Evolutionary conservation across 768 basidiomycete genomes (phyloP).

Genomic region (Termitomyces sp.): DNA sequence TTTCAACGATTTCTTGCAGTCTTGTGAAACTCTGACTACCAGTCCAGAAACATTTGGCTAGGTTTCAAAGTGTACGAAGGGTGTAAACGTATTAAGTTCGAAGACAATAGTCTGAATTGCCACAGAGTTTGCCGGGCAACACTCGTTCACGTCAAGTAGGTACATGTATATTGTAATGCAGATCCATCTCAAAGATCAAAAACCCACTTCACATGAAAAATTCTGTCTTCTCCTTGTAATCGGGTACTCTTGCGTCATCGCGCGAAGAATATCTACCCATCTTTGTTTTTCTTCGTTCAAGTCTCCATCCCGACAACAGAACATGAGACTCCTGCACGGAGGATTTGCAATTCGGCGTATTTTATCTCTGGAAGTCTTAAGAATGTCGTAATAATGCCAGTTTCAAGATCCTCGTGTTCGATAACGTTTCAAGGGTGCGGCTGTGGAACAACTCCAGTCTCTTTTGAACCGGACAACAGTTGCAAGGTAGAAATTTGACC

Average conservation of each 20-base stretch:
- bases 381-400: constrained; percentile 40
- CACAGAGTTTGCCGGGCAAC: constrained; percentile 54
- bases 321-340: constrained; percentile 39
- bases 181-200: constrained; percentile 45
- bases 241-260: constrained; percentile 38
- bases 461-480: constrained; percentile 48
- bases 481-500: constrained; percentile 33
- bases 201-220: too few species aligned
- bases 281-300: constrained; percentile 23
- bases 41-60: constrained; percentile 45
- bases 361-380: constrained; percentile 42
- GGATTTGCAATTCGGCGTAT: constrained; percentile 34
- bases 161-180: constrained; percentile 31
- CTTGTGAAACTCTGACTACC: constrained; percentile 35
- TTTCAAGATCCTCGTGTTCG: constrained; percentile 21
- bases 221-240: too few species aligned
- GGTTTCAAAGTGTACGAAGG: constrained; percentile 31
- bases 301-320: constrained; percentile 48
- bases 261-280: constrained; percentile 39
- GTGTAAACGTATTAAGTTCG: constrained; percentile 52
- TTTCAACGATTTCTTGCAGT: constrained; percentile 30
- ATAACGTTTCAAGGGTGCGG: constrained; percentile 29
- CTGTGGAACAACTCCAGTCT: constrained; percentile 34
- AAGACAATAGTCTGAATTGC: constrained; percentile 40
- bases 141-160: constrained; percentile 33